Percentiles rank a stretch among this genome's conserved stretches.
Conservation (phyloP, 192 early-diverging fungal species). For the Coemansia aciculifera region DNA sequence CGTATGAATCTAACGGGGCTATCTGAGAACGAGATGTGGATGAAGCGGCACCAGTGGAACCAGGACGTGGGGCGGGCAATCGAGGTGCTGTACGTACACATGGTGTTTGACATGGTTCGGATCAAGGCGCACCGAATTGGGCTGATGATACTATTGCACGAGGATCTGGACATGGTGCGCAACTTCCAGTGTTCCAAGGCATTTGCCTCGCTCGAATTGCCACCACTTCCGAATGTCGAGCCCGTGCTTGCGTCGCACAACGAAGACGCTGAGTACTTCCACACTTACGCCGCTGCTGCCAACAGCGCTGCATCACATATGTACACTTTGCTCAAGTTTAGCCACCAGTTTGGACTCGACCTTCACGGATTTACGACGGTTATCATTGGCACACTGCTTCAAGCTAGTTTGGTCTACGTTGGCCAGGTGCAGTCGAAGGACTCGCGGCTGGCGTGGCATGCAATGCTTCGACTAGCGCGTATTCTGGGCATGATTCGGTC, state of each 20-base stretch:
- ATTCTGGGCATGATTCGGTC: constrained; percentile 53
- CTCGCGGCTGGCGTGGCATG: constrained; percentile 39
- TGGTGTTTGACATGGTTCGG: constrained; percentile 47
- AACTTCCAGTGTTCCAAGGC: constrained; percentile 54
- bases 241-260: constrained; percentile 20
- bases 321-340: constrained; percentile 52
- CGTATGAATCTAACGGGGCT: constrained; percentile 53
- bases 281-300: constrained; percentile 18
- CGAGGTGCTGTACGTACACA: constrained; percentile 53
- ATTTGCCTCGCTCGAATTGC: constrained; percentile 35
- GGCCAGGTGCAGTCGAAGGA: constrained; percentile 49
- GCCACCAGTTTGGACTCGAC: constrained; percentile 49
- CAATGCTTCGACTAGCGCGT: constrained; percentile 53
- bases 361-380: constrained; percentile 45
- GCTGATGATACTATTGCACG: constrained; percentile 48
- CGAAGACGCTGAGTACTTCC: constrained; percentile 43
- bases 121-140: constrained; percentile 53
- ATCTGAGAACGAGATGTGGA: constrained; percentile 54
- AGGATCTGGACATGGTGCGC: constrained; percentile 54
- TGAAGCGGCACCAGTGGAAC: constrained; percentile 55
- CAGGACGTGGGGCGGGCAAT: constrained; percentile 42
- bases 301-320: constrained; percentile 30
- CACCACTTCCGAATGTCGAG: constrained; percentile 8
- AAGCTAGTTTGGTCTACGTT: constrained; percentile 48
- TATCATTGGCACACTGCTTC: constrained; percentile 46